A percentile compares a stretch with the other conserved stretches of the same genome.
Evolutionary conservation across 1,284 basidiomycete species (phyloP).

Genomic region (Ganoderma sinense): DNA sequence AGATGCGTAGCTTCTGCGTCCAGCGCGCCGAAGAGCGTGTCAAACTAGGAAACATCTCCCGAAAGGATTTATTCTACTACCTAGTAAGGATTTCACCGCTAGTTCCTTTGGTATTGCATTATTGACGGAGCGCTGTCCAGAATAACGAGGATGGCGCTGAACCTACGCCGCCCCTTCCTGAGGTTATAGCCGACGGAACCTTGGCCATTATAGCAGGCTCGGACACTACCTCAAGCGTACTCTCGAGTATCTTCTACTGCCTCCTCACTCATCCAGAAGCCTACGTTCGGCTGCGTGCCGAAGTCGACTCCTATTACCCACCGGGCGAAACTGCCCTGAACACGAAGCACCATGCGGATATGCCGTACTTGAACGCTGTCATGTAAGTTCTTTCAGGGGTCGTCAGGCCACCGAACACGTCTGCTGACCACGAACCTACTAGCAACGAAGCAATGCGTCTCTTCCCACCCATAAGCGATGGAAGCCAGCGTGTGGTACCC

Average conservation of each 20-base stretch:
- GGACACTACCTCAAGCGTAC: conserved; percentile 41
- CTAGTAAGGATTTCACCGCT: conserved; percentile 18
- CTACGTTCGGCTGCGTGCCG: conserved; percentile 35
- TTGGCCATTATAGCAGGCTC: conserved; percentile 41
- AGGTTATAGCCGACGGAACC: conserved; percentile 31
- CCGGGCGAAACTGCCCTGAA: conserved; percentile 38
- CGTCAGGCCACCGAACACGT: neutral
- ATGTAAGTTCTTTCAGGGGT: conserved; percentile 35
- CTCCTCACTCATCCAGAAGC: conserved; percentile 34
- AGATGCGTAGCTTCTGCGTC: conserved; percentile 29
- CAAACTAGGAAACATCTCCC: conserved; percentile 22
- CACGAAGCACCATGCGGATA: conserved; percentile 34
- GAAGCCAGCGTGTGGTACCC: conserved; percentile 54
- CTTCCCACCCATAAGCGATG: conserved; percentile 62
- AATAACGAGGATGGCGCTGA: conserved; percentile 36
- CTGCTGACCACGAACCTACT: conserved; percentile 17
- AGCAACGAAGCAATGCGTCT: conserved; percentile 70
- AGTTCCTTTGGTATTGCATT: neutral
- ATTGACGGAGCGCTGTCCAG: conserved; percentile 21
- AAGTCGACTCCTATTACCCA: conserved; percentile 41
- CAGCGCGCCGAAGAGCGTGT: conserved; percentile 27
- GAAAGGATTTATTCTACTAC: conserved; percentile 37
- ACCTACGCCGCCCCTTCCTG: conserved; percentile 25
- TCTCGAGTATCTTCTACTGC: conserved; percentile 35
- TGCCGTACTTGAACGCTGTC: conserved; percentile 43